phyloP scores from a whole-genome alignment of 495 filamentous ascomycete species.

The Penicillium alfredii region DNA sequence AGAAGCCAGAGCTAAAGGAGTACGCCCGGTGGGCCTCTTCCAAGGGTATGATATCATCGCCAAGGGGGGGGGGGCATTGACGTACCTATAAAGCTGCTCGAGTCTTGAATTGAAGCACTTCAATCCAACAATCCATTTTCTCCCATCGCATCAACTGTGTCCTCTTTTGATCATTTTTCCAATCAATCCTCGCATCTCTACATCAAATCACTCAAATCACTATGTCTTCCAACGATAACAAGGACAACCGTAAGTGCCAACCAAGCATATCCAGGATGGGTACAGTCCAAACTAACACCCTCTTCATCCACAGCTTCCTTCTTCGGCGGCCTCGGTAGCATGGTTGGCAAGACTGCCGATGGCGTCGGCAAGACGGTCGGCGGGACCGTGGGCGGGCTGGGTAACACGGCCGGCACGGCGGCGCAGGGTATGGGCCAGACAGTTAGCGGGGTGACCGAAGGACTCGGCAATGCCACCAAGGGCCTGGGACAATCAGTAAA shows the following conservation, averaged over 20 bases:
- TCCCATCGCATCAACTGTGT: too few relatives aligned
- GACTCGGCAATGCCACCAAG: slow-evolving; percentile 18
- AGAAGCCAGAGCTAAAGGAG: too few relatives aligned
- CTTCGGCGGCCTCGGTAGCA: slow-evolving; percentile 13
- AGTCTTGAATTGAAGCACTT: too few relatives aligned
- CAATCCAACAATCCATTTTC: too few relatives aligned
- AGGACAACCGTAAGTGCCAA: slow-evolving; percentile 3
- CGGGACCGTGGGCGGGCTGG: slow-evolving; percentile 13
- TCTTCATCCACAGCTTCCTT: slow-evolving; percentile 11
- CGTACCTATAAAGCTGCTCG: too few relatives aligned
- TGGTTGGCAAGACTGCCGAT: slow-evolving; percentile 14
- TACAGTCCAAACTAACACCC: neutral
- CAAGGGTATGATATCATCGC: too few relatives aligned
- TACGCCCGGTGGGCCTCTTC: too few relatives aligned
- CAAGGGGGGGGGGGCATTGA: too few relatives aligned
- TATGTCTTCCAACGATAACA: slow-evolving; percentile 5
- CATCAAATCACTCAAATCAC: too few relatives aligned
- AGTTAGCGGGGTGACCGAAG: slow-evolving; percentile 14
- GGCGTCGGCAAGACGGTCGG: slow-evolving; percentile 18
- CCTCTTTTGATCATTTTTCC: too few relatives aligned
- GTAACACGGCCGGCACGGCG: slow-evolving; percentile 13
- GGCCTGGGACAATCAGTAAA: slow-evolving; percentile 16
- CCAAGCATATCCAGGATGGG: neutral
- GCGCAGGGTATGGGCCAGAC: slow-evolving; percentile 18
- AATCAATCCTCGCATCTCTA: neutral